phyloP scores from a whole-genome alignment of 208 protist species.

The Leishmania guyanensis region DNA sequence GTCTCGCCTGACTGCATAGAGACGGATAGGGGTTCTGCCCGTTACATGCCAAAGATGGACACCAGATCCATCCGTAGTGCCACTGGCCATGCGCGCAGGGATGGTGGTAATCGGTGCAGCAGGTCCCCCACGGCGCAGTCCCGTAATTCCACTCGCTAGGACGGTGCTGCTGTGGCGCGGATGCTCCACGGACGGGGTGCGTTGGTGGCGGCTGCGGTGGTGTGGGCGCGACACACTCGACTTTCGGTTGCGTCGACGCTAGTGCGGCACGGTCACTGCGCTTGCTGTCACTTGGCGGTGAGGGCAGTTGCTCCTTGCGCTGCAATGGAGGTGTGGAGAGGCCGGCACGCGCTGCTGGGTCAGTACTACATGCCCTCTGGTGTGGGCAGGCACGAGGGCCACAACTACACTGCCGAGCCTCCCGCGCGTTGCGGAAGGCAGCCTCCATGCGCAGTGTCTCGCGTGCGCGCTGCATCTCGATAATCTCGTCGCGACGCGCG shows the following conservation, averaged over 20 bases:
- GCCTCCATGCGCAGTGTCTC: constrained; percentile 24
- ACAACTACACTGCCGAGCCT: neutral
- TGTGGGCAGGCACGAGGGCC: constrained; percentile 1
- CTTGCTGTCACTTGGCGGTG: neutral
- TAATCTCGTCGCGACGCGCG: constrained; percentile 50
- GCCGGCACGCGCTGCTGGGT: neutral
- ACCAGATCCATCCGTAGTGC: constrained; percentile 24
- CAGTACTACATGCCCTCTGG: constrained; percentile 1
- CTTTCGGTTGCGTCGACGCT: neutral
- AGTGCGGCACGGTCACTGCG: neutral
- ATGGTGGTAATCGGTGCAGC: neutral
- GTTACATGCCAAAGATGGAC: neutral
- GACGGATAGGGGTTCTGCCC: neutral
- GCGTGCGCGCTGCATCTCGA: constrained; percentile 20
- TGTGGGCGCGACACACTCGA: neutral
- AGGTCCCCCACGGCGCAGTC: neutral
- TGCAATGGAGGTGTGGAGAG: neutral
- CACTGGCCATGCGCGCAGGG: constrained; percentile 6
- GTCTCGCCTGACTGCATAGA: neutral
- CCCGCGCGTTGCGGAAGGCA: constrained; percentile 8
- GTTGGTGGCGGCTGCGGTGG: neutral
- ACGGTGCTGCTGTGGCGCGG: neutral
- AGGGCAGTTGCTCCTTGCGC: neutral
- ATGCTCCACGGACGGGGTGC: neutral
- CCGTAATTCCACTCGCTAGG: neutral